Evolutionary conservation across 331 rosid genomes (phyloP).

Genomic region (Erythrophleum ivorense): DNA sequence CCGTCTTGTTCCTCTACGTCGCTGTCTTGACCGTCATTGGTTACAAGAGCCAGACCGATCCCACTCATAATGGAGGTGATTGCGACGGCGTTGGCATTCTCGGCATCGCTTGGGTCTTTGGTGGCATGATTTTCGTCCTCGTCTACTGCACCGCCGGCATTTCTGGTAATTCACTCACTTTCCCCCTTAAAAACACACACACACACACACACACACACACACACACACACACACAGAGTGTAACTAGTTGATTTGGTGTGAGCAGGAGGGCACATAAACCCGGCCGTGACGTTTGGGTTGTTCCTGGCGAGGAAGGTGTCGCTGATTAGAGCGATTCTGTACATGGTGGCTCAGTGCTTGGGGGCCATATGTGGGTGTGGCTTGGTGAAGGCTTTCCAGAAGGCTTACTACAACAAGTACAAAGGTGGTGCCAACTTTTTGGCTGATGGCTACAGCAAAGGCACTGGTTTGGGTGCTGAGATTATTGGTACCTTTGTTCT

Average conservation of each 20-base stretch:
- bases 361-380: slow-evolving; percentile 85
- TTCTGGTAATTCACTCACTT: slow-evolving; percentile 51
- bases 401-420: slow-evolving; percentile 51
- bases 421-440: slow-evolving; percentile 78
- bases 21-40: slow-evolving; percentile 83
- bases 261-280: slow-evolving; percentile 88
- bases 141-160: slow-evolving; percentile 96
- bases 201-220: background rate
- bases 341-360: slow-evolving; percentile 73
- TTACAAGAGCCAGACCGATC: slow-evolving; percentile 55
- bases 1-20: slow-evolving; percentile 81
- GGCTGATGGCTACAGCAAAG: slow-evolving; percentile 57
- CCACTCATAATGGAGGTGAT: background rate
- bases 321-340: slow-evolving; percentile 61
- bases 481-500: slow-evolving; percentile 87
- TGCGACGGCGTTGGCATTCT: slow-evolving; percentile 80
- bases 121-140: slow-evolving; percentile 93
- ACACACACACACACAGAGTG: background rate
- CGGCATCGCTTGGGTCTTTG: slow-evolving; percentile 94
- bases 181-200: no score
- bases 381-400: slow-evolving; percentile 73
- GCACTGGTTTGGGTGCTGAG: slow-evolving; percentile 84
- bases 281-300: slow-evolving; percentile 88
- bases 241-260: background rate
- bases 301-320: slow-evolving; percentile 80